Conservation (phyloP, 768 basidiomycete genomes). For the Tubosaeta brunneosetosa region DNA sequence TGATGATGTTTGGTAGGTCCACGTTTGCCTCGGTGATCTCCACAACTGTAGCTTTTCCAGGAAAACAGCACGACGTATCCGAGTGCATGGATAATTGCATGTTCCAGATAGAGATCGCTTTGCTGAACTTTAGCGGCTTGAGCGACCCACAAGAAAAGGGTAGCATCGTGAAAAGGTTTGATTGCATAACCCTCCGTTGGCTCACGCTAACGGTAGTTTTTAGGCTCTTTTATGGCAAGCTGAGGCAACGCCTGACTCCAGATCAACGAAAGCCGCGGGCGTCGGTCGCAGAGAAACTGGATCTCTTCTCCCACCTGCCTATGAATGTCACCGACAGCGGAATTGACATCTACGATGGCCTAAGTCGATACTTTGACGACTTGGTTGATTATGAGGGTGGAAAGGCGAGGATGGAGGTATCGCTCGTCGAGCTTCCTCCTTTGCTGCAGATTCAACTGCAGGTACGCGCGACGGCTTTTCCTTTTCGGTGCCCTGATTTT, state of each 20-base stretch:
- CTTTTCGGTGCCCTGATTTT: neutral
- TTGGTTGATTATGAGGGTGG: constrained; percentile 83
- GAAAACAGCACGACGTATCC: constrained; percentile 95
- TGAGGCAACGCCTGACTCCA: constrained; percentile 54
- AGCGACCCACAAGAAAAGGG: constrained; percentile 49
- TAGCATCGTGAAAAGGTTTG: constrained; percentile 80
- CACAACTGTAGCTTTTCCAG: constrained; percentile 34
- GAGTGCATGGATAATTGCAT: constrained; percentile 99
- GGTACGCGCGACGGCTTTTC: constrained; percentile 39
- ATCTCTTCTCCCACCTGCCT: constrained; percentile 89
- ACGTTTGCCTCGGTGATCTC: neutral
- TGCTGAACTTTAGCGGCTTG: constrained; percentile 62
- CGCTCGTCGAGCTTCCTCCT: constrained; percentile 81
- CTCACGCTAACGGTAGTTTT: constrained; percentile 5
- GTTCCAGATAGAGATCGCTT: constrained; percentile 94
- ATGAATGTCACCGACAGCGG: constrained; percentile 89
- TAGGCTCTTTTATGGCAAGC: constrained; percentile 87
- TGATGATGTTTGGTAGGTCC: constrained; percentile 84
- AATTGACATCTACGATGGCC: constrained; percentile 89
- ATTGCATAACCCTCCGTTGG: neutral
- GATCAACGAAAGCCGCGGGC: constrained; percentile 39
- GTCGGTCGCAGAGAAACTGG: constrained; percentile 80
- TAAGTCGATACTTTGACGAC: constrained; percentile 89
- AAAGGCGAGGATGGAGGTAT: constrained; percentile 83
- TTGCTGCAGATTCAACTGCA: constrained; percentile 94